A percentile compares a stretch with the other conserved stretches of the same genome.
Conservation (phyloP, 495 filamentous ascomycete species). For the Aspergillus coremiiformis region DNA sequence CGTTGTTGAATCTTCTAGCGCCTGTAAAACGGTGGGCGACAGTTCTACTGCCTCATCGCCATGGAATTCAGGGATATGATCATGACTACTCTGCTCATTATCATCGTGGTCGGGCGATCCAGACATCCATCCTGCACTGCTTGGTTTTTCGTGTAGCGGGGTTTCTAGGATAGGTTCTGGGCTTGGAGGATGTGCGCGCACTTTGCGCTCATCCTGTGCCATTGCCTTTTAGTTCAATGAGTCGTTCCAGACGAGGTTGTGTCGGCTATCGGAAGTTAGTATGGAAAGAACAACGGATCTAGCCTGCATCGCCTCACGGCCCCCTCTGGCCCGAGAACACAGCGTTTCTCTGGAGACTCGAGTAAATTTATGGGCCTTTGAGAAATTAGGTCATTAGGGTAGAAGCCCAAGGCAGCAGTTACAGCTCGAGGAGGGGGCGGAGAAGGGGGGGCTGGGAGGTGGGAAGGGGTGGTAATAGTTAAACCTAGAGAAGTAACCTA, state of each 20-base stretch:
- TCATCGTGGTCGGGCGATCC: conserved; percentile 2
- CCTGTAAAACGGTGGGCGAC: conserved; percentile 15
- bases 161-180: conserved; percentile 5
- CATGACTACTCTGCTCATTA: conserved; percentile 18
- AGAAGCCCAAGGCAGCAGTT: neutral
- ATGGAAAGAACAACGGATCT: conserved; percentile 12
- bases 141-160: conserved; percentile 17
- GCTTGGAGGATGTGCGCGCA: conserved; percentile 10
- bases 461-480: neutral
- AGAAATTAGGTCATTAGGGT: neutral
- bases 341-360: conserved; percentile 3
- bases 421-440: neutral
- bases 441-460: neutral
- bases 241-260: conserved; percentile 15
- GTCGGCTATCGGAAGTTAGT: conserved; percentile 19
- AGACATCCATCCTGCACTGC: conserved; percentile 12
- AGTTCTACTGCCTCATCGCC: conserved; percentile 18
- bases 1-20: conserved; percentile 12
- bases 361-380: neutral
- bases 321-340: conserved; percentile 4
- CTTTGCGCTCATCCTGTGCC: conserved; percentile 28
- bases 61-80: conserved; percentile 13
- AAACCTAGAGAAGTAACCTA: conserved; percentile 3
- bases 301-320: conserved; percentile 23
- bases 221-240: conserved; percentile 25